Base-by-base conservation (phyloP, 768 basidiomycete genomes). In the Panaeolus cyanescens region DNA sequence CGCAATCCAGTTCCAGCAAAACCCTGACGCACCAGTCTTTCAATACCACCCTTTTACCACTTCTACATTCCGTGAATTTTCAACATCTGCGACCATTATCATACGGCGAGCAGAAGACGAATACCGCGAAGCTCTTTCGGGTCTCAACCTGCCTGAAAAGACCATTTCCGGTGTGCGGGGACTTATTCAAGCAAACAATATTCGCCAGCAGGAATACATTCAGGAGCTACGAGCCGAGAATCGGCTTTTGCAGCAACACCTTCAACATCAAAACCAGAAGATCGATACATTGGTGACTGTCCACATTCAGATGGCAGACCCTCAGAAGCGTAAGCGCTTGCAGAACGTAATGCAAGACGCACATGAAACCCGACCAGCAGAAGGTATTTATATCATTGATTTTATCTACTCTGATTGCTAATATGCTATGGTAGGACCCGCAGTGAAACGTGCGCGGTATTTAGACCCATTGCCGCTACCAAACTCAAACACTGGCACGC, bases 11-110 rank as follows among this genome's bases (percentile, higher is more conserved):
- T 75, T 57, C 34, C 25, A 34, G 0, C 30, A 54, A 0, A 31
- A 72, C 53, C 71, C 72, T 0, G 12, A 63, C 3, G 56, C 59
- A 9, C 50, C 64, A 0, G 34, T 77, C 4, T 77, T 73, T 54
- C 54, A 65, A 1, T 72, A 56, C 32, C 19, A 37, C n/a, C n/a
- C n/a, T 37, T 3, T 4, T 37, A 37, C 12, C 36, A 5, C 36
- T 3, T 13, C n/a, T 13, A 17, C n/a, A 13, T 37, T 37, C 36
- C 36, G n/a, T 3, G 36, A 37, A 13, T 37, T 37, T 13, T 5
- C 36, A 4, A 13, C 36, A 3, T 37, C 36, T 13, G 36, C 36
- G n/a, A 37, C 36, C 4, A 13, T n/a, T 5, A 37, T 37, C n/a
- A 17, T 37, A 13, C 36, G n/a, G 36, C 4, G 36, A 5, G 36